Evolutionary conservation across 2,329 filamentous ascomycete genomes (phyloP), one percentile per base, ranked within the genome.

Genomic region (Triangularia setosa): DNA sequence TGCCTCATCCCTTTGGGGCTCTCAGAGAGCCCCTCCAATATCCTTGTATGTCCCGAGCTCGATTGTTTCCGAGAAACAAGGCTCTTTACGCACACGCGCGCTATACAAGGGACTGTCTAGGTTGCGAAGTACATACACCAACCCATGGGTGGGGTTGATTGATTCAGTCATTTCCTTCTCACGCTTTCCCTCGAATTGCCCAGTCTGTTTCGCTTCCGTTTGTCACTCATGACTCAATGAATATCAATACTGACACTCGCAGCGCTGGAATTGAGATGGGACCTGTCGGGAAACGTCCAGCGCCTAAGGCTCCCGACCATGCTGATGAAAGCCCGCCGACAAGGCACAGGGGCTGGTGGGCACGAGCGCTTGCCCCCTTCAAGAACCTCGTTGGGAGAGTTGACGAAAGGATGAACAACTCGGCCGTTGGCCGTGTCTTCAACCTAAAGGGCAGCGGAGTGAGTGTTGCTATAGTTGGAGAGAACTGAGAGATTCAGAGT

Each of bases 401-500:
- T 3, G 61, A 68, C 25, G 18, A 63, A 3, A 4, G 8, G 7
- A 59, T 63, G 14, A 57, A 53, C 53, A 58, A 52, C 28, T 66
- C 81, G 0, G 77, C 75, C 7, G 75, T 90, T 68, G 88, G 87
- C 23, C 80, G 79, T 58, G 80, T 87, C 62, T 92, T 92, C 73
- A 83, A 83, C 58, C 84, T 92, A 27, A 84, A 87, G 63, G 87
- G 87, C 16, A 87, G 82, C 52, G 88, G 88, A 58, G 58, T 89
- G 91, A 80, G 89, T 90, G 78, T 73, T 16, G 9, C 23, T 28
- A 4, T 27, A 27, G 14, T n/a, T 55, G 23, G 21, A 2, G 52
- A 25, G 5, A 18, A 55, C 4, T 24, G 9, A 16, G 4, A 55
- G 2, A 16, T 11, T 16, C n/a, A 21, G 44, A 14, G 52, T 16